Conservation (phyloP, 2,329 filamentous ascomycete species). For the Sarocladiaceae sp. region DNA sequence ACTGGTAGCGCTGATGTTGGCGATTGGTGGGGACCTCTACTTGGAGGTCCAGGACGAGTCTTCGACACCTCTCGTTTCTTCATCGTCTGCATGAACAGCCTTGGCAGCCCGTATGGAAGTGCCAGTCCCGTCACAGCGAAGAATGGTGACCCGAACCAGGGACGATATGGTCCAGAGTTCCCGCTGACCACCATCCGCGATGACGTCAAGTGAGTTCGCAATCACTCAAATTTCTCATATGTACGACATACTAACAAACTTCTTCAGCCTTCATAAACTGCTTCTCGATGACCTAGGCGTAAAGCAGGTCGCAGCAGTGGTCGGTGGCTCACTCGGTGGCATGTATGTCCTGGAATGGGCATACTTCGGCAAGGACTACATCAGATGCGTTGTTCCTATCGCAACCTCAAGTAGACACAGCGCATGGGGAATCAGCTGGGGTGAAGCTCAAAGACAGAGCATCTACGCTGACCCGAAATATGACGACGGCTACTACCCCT, state of each 20-base stretch:
- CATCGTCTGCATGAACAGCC: constrained; percentile 79
- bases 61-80: constrained; percentile 84
- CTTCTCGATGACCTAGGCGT: constrained; percentile 78
- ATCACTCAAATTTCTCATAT: neutral
- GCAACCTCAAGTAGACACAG: constrained; percentile 82
- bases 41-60: constrained; percentile 72
- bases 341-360: constrained; percentile 92
- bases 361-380: constrained; percentile 84
- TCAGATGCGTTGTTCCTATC: constrained; percentile 75
- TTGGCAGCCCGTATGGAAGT: constrained; percentile 81
- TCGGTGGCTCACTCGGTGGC: constrained; percentile 82
- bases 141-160: constrained; percentile 70
- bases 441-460: constrained; percentile 81
- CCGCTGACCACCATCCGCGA: constrained; percentile 92
- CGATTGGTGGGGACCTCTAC: constrained; percentile 84
- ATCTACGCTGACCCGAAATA: constrained; percentile 99
- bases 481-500: constrained; percentile 91
- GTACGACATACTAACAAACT: constrained; percentile 15
- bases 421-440: constrained; percentile 89
- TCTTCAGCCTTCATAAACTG: constrained; percentile 68
- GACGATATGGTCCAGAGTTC: constrained; percentile 90
- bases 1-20: constrained; percentile 81
- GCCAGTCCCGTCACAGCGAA: constrained; percentile 87
- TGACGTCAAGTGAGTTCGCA: constrained; percentile 73
- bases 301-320: constrained; percentile 70